A percentile compares a stretch with the other conserved stretches of the same genome.
phyloP scores from a whole-genome alignment of 768 basidiomycete genomes.

The Tulasnella sp. region DNA sequence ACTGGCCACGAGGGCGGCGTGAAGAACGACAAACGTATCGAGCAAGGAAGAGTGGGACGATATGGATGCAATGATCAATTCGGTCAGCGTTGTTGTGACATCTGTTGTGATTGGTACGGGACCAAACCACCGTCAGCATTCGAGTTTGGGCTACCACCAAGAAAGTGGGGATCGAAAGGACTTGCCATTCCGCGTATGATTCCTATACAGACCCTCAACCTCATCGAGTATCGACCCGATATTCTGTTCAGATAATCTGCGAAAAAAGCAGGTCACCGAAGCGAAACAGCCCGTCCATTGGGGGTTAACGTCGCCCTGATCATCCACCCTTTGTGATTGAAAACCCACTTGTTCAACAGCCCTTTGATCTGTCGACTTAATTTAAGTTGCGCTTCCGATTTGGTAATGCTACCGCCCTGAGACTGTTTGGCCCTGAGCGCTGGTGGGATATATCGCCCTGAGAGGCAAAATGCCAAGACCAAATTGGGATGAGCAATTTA shows the following conservation, averaged over 20 bases:
- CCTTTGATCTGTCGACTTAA: slow-evolving; percentile 78
- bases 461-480: slow-evolving; percentile 15
- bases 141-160: neutral
- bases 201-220: slow-evolving; percentile 72
- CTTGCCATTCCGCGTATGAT: slow-evolving; percentile 72
- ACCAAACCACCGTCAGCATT: neutral
- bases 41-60: slow-evolving; percentile 74
- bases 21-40: slow-evolving; percentile 84
- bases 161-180: slow-evolving; percentile 13
- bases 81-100: slow-evolving; percentile 73
- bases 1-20: slow-evolving; percentile 78
- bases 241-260: slow-evolving; percentile 86
- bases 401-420: slow-evolving; percentile 36
- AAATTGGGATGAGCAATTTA: neutral
- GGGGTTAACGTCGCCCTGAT: neutral
- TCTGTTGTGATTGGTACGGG: slow-evolving; percentile 44
- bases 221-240: slow-evolving; percentile 67
- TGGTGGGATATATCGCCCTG: slow-evolving; percentile 71
- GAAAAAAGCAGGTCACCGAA: slow-evolving; percentile 10
- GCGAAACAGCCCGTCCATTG: neutral
- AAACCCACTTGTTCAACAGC: slow-evolving; percentile 70
- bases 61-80: slow-evolving; percentile 71
- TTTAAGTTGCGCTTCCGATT: slow-evolving; percentile 47
- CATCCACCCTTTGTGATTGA: neutral
- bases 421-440: slow-evolving; percentile 56